These are phyloP conservation scores for Aspergillus amoenus DNA, from an alignment of 2,329 filamentous ascomycete genomes.

Conservation along the genomic window DNA sequence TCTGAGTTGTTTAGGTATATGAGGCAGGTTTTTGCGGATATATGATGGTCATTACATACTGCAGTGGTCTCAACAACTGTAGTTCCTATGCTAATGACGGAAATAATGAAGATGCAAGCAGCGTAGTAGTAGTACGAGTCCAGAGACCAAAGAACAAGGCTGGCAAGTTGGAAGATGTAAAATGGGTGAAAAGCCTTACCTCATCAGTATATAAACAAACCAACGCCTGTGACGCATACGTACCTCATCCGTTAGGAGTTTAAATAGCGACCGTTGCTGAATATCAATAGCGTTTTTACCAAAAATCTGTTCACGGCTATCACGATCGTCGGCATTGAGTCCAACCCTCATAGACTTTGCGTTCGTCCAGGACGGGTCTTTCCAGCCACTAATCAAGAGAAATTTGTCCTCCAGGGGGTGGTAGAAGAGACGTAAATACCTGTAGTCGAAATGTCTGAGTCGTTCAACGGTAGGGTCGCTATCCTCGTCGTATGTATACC, in stretches of 20 bases:
- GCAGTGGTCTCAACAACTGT: conserved; percentile 88
- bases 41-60: conserved; percentile 47
- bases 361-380: conserved; percentile 85
- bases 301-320: conserved; percentile 79
- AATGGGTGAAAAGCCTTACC: conserved; percentile 86
- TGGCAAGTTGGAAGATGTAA: conserved; percentile 96
- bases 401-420: conserved; percentile 90
- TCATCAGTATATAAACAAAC: conserved; percentile 11
- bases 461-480: conserved; percentile 73
- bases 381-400: conserved; percentile 83
- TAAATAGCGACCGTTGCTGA: conserved; percentile 78
- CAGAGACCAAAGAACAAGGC: conserved; percentile 88
- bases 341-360: conserved; percentile 72
- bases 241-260: conserved; percentile 86
- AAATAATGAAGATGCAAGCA: conserved; percentile 90
- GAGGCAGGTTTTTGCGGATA: not conserved
- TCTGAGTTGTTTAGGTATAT: conserved; percentile 47
- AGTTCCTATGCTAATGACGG: conserved; percentile 83
- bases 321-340: conserved; percentile 85
- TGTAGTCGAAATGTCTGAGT: conserved; percentile 81
- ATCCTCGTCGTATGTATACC: conserved; percentile 63
- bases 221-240: conserved; percentile 16
- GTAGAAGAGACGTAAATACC: conserved; percentile 90
- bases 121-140: conserved; percentile 99
- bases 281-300: conserved; percentile 90